Evolutionary conservation across 345 rosid genomes (phyloP).

Genomic region (Acer negundo): DNA sequence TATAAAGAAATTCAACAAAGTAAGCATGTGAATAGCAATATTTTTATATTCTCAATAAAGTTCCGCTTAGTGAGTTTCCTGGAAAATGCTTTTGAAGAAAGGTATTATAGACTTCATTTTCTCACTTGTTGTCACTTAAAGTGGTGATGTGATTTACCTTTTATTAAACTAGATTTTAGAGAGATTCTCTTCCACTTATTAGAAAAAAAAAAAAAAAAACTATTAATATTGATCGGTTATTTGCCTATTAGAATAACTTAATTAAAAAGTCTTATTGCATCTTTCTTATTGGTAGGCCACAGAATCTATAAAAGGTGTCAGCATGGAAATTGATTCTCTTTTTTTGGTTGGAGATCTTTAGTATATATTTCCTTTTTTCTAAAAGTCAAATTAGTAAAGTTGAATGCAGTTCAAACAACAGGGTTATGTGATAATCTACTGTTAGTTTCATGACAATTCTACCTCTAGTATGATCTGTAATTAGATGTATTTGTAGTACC

Average conservation of each 20-base stretch:
- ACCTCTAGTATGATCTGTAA: background rate
- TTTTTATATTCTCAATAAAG: background rate
- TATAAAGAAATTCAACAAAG: background rate
- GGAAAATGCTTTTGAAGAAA: background rate
- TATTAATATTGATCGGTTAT: background rate
- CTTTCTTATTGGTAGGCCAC: slow-evolving; percentile 15
- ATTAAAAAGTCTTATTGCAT: background rate
- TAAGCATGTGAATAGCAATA: background rate
- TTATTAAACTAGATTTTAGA: background rate
- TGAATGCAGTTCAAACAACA: background rate
- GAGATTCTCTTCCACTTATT: background rate
- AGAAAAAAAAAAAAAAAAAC: background rate
- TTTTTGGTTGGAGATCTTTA: too few species aligned
- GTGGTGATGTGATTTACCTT: background rate
- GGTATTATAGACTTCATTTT: too few species aligned
- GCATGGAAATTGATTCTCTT: background rate
- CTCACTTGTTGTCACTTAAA: background rate
- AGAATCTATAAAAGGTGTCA: background rate
- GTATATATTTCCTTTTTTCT: background rate
- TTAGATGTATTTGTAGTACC: too few species aligned
- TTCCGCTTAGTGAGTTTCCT: background rate
- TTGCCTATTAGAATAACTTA: background rate
- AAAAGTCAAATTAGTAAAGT: background rate
- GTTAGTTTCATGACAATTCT: background rate
- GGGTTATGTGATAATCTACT: background rate